Conservation (phyloP, 441 rosid genomes). For the Corymbia calophylla region DNA sequence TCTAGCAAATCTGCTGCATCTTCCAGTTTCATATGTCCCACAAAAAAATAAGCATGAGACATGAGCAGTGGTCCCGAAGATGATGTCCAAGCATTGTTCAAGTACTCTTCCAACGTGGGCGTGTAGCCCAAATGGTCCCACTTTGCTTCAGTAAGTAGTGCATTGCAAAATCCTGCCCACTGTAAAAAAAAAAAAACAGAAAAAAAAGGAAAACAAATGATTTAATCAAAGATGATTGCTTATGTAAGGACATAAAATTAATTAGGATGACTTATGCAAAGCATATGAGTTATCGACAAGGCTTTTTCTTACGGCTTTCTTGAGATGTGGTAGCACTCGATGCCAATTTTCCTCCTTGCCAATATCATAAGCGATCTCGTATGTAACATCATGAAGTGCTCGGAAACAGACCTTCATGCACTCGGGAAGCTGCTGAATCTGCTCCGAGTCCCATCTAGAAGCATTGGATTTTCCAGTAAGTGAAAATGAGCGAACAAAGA, state of each 20-base stretch:
- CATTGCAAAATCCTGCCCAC: too few species aligned
- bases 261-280: too few species aligned
- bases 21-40: background rate
- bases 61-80: conserved; percentile 31
- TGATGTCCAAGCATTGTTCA: conserved; percentile 36
- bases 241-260: too few species aligned
- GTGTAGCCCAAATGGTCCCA: conserved; percentile 13
- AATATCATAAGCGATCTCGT: conserved; percentile 27
- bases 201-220: too few species aligned
- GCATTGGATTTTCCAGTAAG: background rate
- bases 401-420: conserved; percentile 32
- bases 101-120: conserved; percentile 31
- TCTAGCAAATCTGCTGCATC: background rate
- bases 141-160: too few species aligned
- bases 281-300: too few species aligned
- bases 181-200: too few species aligned
- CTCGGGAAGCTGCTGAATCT: conserved; percentile 21
- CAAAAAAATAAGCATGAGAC: conserved; percentile 16
- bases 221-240: too few species aligned
- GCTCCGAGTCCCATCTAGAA: conserved; percentile 26
- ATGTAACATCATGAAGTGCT: conserved; percentile 14
- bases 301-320: too few species aligned
- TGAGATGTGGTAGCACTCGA: conserved; percentile 10
- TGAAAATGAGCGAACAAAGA: background rate
- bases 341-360: conserved; percentile 12